A percentile compares a stretch with the other conserved stretches of the same genome.
phyloP scores from a whole-genome alignment of 2,329 filamentous ascomycete genomes.

The Mycosphaerella arachidis region DNA sequence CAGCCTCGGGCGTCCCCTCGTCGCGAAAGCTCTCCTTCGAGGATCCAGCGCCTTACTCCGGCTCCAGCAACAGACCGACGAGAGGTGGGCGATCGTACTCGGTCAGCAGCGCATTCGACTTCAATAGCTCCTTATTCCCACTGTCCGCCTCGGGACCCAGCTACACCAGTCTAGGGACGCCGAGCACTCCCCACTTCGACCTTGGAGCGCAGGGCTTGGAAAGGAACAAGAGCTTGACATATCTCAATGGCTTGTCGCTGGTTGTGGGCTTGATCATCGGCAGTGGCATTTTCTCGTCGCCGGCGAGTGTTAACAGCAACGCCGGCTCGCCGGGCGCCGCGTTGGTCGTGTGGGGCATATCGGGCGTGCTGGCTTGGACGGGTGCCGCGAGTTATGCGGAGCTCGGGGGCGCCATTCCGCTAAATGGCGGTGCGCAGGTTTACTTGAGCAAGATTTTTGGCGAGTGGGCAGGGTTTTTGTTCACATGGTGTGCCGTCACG shows the following conservation, averaged over 20 bases:
- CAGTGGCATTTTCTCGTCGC: constrained; percentile 92
- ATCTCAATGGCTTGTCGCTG: constrained; percentile 84
- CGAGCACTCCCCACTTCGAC: constrained; percentile 55
- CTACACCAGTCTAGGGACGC: constrained; percentile 81
- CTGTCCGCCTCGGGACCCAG: constrained; percentile 66
- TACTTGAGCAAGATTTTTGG: constrained; percentile 96
- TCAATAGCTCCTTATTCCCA: constrained; percentile 87
- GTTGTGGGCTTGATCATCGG: constrained; percentile 93
- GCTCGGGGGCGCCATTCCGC: constrained; percentile 86
- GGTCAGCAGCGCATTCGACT: constrained; percentile 90
- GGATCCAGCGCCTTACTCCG: constrained; percentile 43
- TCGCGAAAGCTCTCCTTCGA: constrained; percentile 86
- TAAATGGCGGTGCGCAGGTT: constrained; percentile 90
- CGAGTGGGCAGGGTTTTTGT: constrained; percentile 86
- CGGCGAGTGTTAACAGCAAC: constrained; percentile 85
- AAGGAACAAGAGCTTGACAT: constrained; percentile 93
- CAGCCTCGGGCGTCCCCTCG: constrained; percentile 74
- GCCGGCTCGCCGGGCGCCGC: constrained; percentile 87
- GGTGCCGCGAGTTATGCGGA: constrained; percentile 93
- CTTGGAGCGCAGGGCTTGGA: constrained; percentile 58
- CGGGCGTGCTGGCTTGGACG: constrained; percentile 92
- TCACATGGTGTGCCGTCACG: constrained; percentile 91
- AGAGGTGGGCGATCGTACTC: constrained; percentile 61
- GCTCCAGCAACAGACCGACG: background rate
- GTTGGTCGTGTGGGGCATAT: constrained; percentile 84